Evolutionary conservation across 2,329 filamentous ascomycete species (phyloP), one percentile per base, ranked within the genome.

Genomic region (Periconia sp.): DNA sequence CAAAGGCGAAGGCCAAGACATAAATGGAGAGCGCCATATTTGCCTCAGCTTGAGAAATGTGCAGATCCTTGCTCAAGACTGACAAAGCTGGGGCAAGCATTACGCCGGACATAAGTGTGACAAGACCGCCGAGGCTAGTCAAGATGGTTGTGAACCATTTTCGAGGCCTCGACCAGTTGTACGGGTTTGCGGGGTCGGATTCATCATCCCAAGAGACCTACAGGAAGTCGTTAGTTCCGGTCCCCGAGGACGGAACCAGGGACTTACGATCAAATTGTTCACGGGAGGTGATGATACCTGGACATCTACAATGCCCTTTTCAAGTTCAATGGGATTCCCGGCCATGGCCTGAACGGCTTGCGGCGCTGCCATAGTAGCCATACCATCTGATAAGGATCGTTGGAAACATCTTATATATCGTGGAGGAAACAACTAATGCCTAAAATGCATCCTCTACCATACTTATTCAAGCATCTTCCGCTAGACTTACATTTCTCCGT

Each of bases 101-200:
- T 3, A 51, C 33, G 4, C 53, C 55, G 3, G 51, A 55, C 55
- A 60, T 57, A 9, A 58, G 44, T 1, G 55, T 56, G n/a, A 60
- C 39, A 8, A 60, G 45, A 1, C 51, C 49, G n/a, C 53, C 51
- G 10, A 58, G 26, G 7, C 44, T 50, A 8, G 46, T 50, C 7
- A 58, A 18, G 15, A 60, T 53, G 0, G 75, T 77, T 23, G 73
- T 69, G 9, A 61, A 43, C 71, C 72, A 78, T 63, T 75, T 78
- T 36, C 56, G 54, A 18, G 32, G 22, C 7, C 12, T 22, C 10
- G 52, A 32, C 58, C 56, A 66, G 31, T 67, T 65, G 25, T 55
- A 43, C 1, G 67, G 57, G 46, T 68, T 67, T 21, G 37, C 12
- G 12, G 52, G 48, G 24, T 56, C 47, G 18, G 36, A 36, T 2